Conservation (phyloP, 108 stramenopile species). For the Conticribra guillardii region DNA sequence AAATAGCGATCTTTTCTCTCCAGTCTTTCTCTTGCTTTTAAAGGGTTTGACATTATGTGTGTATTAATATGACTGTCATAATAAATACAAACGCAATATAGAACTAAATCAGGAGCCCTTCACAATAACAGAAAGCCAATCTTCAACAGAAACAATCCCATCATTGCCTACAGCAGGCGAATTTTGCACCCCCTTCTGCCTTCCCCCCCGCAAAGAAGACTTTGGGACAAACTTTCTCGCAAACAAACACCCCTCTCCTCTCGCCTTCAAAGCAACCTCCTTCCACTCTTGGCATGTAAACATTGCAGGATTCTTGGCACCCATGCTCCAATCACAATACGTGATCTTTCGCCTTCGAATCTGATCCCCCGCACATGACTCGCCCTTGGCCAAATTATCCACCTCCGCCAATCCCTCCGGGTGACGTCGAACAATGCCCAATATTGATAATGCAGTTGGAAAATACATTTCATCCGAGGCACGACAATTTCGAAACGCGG, state of each 20-base stretch:
- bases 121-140: constrained; percentile 31
- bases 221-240: constrained; percentile 77
- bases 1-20: too few species aligned
- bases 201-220: constrained; percentile 7
- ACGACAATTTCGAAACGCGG: constrained; percentile 67
- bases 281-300: constrained; percentile 66
- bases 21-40: too few species aligned
- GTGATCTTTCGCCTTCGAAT: constrained; percentile 64
- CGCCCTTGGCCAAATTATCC: constrained; percentile 11
- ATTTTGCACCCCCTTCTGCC: not conserved
- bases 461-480: constrained; percentile 91
- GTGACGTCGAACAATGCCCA: constrained; percentile 54
- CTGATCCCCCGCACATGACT: constrained; percentile 35
- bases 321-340: constrained; percentile 83
- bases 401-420: constrained; percentile 17
- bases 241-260: constrained; percentile 76
- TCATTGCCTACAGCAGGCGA: not conserved
- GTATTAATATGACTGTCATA: too few species aligned
- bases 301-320: constrained; percentile 79
- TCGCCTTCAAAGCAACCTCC: constrained; percentile 61
- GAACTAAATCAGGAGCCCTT: too few species aligned
- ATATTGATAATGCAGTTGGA: constrained; percentile 72
- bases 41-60: too few species aligned
- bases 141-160: constrained; percentile 34
- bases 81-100: too few species aligned